These are phyloP conservation scores for Xylariaceae sp. DNA, from an alignment of 2,329 filamentous ascomycete species.

Conservation along the genomic window DNA sequence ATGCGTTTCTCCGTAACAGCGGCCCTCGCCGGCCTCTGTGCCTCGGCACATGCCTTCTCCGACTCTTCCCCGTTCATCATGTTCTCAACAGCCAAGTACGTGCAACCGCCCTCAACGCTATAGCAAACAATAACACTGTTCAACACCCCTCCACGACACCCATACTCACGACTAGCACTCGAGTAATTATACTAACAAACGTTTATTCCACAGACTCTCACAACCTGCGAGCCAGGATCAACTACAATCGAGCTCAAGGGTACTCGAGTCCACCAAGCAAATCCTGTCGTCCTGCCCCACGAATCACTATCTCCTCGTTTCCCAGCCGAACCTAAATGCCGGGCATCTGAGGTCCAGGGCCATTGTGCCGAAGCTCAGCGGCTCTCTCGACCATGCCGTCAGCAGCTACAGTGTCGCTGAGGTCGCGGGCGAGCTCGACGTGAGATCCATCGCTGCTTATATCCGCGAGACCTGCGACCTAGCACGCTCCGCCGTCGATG, in stretches of 20 bases:
- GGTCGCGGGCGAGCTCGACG: slow-evolving; percentile 47
- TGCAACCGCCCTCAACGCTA: slow-evolving; percentile 9
- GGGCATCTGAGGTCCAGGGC: slow-evolving; percentile 56
- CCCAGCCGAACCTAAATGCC: slow-evolving; percentile 68
- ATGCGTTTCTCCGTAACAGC: slow-evolving; percentile 53
- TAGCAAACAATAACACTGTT: slow-evolving; percentile 6
- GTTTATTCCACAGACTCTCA: slow-evolving; percentile 18
- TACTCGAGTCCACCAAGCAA: slow-evolving; percentile 39
- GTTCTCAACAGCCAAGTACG: slow-evolving; percentile 78
- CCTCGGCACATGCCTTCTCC: slow-evolving; percentile 64
- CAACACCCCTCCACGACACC: background rate
- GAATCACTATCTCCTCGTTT: slow-evolving; percentile 68
- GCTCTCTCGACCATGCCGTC: slow-evolving; percentile 35
- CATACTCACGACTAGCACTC: background rate
- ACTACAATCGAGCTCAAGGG: slow-evolving; percentile 45
- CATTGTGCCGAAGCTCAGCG: slow-evolving; percentile 45
- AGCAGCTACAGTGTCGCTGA: slow-evolving; percentile 49
- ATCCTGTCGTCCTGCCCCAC: slow-evolving; percentile 65
- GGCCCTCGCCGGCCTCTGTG: slow-evolving; percentile 49
- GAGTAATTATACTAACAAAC: slow-evolving; percentile 7
- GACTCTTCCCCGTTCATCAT: slow-evolving; percentile 87
- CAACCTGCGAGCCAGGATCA: slow-evolving; percentile 34
- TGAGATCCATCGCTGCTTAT: slow-evolving; percentile 38
- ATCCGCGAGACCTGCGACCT: slow-evolving; percentile 44
- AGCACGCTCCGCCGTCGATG: slow-evolving; percentile 36